Conservation (phyloP, 192 early-diverging fungal species). For the Coemansia sp. region DNA sequence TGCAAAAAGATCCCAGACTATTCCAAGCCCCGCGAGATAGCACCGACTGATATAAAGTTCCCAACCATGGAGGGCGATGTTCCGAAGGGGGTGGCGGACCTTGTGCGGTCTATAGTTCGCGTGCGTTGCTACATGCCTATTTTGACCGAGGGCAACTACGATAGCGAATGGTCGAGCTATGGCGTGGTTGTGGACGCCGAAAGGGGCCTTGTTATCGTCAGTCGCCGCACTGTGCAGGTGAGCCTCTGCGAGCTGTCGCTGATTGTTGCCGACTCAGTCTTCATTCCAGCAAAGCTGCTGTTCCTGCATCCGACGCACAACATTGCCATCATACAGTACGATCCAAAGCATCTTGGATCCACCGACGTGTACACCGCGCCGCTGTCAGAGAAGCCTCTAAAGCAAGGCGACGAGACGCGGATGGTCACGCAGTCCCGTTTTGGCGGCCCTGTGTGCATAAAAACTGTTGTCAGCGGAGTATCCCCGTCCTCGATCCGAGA, state of each 20-base stretch:
- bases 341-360: conserved; percentile 69
- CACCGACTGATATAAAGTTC: conserved; percentile 23
- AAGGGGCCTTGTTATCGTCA: conserved; percentile 78
- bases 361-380: conserved; percentile 68
- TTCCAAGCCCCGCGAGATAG: conserved; percentile 9
- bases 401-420: conserved; percentile 63
- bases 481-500: conserved; percentile 54
- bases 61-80: conserved; percentile 25
- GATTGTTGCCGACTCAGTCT: conserved; percentile 84
- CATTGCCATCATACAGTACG: conserved; percentile 81
- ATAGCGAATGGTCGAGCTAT: conserved; percentile 29
- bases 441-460: conserved; percentile 59
- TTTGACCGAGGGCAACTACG: conserved; percentile 21
- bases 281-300: conserved; percentile 79
- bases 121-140: conserved; percentile 26
- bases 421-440: conserved; percentile 60
- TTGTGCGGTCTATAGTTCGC: conserved; percentile 33
- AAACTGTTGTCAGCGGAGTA: conserved; percentile 63
- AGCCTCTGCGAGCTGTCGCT: conserved; percentile 76
- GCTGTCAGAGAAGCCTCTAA: conserved; percentile 59
- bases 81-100: conserved; percentile 19
- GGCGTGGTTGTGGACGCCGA: conserved; percentile 81
- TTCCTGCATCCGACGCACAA: conserved; percentile 89
- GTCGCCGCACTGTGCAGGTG: conserved; percentile 79
- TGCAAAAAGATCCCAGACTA: conserved; percentile 12